Conservation (phyloP, 352 stramenopile species). For the Pilasporangium apinafurcum region DNA sequence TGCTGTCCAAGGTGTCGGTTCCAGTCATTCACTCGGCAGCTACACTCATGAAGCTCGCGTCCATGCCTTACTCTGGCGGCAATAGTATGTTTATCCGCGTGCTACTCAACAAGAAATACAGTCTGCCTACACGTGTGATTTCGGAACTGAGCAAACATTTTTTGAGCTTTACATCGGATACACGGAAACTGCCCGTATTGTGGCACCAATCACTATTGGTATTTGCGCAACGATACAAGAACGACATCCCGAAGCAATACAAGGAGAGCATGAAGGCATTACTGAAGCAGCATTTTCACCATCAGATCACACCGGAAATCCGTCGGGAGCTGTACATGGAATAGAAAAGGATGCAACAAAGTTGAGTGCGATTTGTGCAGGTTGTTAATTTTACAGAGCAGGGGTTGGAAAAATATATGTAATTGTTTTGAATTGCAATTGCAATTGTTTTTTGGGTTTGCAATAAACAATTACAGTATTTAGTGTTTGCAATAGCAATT, state of each 20-base stretch:
- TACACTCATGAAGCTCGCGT: constrained; percentile 97
- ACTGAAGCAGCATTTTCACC: constrained; percentile 88
- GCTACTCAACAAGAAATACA: constrained; percentile 99
- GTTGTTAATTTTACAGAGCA: no score
- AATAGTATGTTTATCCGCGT: constrained; percentile 98
- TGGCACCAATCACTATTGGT: constrained; percentile 99
- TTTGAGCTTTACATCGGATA: constrained; percentile 86
- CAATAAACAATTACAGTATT: no score
- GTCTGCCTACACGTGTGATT: constrained; percentile 96
- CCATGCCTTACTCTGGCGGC: constrained; percentile 95
- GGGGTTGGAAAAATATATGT: no score
- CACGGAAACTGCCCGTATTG: constrained; percentile 92
- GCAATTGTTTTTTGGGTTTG: no score
- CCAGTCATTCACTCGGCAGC: constrained; percentile 98
- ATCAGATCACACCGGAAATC: constrained; percentile 98
- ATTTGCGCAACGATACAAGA: constrained; percentile 99
- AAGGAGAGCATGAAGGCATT: constrained; percentile 94
- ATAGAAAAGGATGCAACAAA: no score
- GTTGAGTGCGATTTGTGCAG: no score
- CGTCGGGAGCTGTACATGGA: constrained; percentile 94
- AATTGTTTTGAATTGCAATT: no score
- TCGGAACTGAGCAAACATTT: constrained; percentile 96
- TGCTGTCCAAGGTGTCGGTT: constrained; percentile 98
- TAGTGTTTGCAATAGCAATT: no score
- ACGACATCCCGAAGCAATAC: constrained; percentile 92